Percentiles rank a stretch among this genome's conserved stretches.
phyloP scores from a whole-genome alignment of 305 asterid genomes.

The Solanum hybrid region DNA sequence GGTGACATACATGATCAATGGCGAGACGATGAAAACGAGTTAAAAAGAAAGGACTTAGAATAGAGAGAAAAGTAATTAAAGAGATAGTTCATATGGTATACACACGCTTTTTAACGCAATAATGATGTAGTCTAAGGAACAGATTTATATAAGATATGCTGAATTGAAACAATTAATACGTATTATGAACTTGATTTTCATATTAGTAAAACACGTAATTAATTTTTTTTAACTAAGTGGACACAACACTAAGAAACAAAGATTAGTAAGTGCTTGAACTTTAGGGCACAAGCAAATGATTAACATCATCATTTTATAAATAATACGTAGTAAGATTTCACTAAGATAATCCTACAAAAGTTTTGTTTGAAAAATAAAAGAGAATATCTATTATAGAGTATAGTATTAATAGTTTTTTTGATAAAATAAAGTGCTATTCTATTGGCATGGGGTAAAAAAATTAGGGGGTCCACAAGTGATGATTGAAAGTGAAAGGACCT shows the following conservation, averaged over 20 bases:
- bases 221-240: background rate
- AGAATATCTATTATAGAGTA: background rate
- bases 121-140: background rate
- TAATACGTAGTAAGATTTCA: slow-evolving; percentile 7
- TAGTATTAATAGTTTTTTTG: background rate
- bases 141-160: background rate
- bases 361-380: background rate
- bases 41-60: background rate
- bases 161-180: background rate
- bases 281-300: slow-evolving; percentile 43
- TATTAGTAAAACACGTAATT: background rate
- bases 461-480: slow-evolving; percentile 17
- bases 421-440: background rate
- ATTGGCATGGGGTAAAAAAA: background rate
- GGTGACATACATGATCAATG: background rate
- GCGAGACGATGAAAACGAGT: background rate
- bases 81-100: background rate
- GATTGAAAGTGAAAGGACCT: slow-evolving; percentile 40
- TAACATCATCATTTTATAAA: slow-evolving; percentile 31
- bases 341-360: background rate
- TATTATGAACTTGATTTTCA: background rate
- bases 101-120: background rate
- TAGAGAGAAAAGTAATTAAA: background rate
- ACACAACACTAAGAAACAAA: background rate
- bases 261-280: slow-evolving; percentile 14